A percentile compares a stretch with the other conserved stretches of the same genome.
Conservation (phyloP, 306 rosid species). For the Ormosia semicastrata region DNA sequence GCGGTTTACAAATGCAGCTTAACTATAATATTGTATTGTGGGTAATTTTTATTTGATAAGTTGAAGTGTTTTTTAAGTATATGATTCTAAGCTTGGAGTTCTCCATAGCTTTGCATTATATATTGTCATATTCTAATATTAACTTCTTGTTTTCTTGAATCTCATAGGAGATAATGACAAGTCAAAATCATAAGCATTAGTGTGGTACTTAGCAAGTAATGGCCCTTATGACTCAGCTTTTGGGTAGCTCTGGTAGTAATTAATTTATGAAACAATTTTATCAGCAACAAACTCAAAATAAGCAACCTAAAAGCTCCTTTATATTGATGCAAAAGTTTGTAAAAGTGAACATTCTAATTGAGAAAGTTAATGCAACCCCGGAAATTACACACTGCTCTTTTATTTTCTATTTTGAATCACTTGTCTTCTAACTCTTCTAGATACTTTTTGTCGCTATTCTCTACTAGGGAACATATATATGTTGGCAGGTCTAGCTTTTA, state of each 20-base stretch:
- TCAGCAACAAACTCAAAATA: background rate
- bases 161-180: background rate
- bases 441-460: background rate
- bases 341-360: background rate
- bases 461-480: too few species aligned
- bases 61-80: too few species aligned
- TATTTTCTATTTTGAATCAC: background rate
- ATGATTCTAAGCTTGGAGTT: background rate
- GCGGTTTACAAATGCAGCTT: too few species aligned
- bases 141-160: too few species aligned
- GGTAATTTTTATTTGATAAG: too few species aligned
- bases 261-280: too few species aligned
- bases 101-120: background rate
- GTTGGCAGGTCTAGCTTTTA: too few species aligned
- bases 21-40: too few species aligned
- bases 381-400: background rate
- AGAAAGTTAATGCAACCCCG: slow-evolving; percentile 32
- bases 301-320: background rate
- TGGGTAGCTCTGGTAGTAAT: background rate
- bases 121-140: too few species aligned
- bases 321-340: background rate
- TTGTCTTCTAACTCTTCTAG: background rate
- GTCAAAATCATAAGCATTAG: background rate
- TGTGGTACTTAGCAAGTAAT: background rate
- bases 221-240: background rate